Conservation (phyloP, 768 basidiomycete genomes). For the Mycena olivaceomarginata region DNA sequence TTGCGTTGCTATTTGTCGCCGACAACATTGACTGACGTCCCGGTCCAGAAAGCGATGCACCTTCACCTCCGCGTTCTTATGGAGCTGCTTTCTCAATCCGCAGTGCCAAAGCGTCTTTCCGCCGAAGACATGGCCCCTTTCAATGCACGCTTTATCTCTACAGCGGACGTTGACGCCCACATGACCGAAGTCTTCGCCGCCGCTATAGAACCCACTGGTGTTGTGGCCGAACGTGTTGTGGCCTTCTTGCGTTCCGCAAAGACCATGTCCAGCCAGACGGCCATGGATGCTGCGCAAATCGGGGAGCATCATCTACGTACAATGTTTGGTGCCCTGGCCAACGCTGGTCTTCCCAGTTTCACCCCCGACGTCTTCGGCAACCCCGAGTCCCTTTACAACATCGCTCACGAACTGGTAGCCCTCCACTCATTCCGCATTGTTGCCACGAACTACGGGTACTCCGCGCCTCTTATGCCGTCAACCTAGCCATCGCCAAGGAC, state of each 20-base stretch:
- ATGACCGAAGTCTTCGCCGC: not conserved
- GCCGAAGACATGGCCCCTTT: not conserved
- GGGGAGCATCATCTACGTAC: not conserved
- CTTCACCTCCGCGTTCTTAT: not conserved
- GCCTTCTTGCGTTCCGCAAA: not conserved
- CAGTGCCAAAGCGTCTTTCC: not conserved
- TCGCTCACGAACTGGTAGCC: not conserved
- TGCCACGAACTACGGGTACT: not conserved
- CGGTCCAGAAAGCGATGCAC: not conserved
- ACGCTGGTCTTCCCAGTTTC: not conserved
- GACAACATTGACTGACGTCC: not conserved
- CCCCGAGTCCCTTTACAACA: slow-evolving; percentile 15
- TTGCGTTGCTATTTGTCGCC: not conserved
- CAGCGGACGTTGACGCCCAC: slow-evolving; percentile 1
- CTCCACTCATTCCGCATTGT: slow-evolving; percentile 1
- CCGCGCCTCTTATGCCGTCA: not conserved
- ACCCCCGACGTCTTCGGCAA: slow-evolving; percentile 14
- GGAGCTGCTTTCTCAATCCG: not conserved
- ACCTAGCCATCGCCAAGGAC: not conserved
- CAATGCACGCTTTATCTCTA: not conserved
- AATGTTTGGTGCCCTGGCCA: not conserved
- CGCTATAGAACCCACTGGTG: not conserved
- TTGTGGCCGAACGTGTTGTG: not conserved
- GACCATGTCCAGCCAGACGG: not conserved
- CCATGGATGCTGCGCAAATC: not conserved